Percentiles rank a stretch among this genome's conserved stretches.
These are phyloP conservation scores for Sicyos edulis DNA, from an alignment of 306 rosid genomes.

Conservation along the genomic window DNA sequence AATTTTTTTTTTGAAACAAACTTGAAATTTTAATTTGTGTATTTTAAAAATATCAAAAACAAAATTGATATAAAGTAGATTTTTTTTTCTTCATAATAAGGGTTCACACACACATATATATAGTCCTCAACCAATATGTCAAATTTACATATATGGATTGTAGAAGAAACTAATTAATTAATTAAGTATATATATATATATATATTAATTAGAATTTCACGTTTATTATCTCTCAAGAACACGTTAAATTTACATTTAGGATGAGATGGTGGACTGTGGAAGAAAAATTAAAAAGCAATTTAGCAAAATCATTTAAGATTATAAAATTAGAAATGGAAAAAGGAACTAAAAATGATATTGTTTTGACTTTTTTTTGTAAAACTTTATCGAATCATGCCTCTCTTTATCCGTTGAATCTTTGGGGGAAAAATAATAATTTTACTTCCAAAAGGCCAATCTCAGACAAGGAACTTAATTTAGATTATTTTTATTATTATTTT, in stretches of 20 bases:
- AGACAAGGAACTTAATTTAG: not conserved
- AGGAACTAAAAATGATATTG: not conserved
- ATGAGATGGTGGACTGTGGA: not conserved
- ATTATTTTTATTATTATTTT: too few species aligned
- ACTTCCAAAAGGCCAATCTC: not conserved
- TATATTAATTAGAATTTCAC: too few species aligned
- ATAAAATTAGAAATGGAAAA: not conserved
- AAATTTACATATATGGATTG: not conserved
- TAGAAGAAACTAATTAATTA: too few species aligned
- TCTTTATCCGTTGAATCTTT: constrained; percentile 16
- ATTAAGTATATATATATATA: too few species aligned
- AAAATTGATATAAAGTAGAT: not conserved
- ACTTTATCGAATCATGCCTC: not conserved
- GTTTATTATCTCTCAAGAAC: too few species aligned
- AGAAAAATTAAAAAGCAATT: not conserved
- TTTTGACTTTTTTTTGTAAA: not conserved
- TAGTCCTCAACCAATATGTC: not conserved
- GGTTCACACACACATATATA: too few species aligned
- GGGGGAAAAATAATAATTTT: not conserved
- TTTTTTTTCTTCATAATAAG: too few species aligned
- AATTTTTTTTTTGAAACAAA: too few species aligned
- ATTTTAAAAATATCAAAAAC: not conserved
- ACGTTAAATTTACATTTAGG: too few species aligned
- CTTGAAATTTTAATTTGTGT: too few species aligned
- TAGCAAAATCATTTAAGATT: constrained; percentile 7